A percentile compares a stretch with the other conserved stretches of the same genome.
These are phyloP conservation scores for Basidiobolus meristosporus DNA, from an alignment of 371 early-diverging fungal species.

Conservation along the genomic window DNA sequence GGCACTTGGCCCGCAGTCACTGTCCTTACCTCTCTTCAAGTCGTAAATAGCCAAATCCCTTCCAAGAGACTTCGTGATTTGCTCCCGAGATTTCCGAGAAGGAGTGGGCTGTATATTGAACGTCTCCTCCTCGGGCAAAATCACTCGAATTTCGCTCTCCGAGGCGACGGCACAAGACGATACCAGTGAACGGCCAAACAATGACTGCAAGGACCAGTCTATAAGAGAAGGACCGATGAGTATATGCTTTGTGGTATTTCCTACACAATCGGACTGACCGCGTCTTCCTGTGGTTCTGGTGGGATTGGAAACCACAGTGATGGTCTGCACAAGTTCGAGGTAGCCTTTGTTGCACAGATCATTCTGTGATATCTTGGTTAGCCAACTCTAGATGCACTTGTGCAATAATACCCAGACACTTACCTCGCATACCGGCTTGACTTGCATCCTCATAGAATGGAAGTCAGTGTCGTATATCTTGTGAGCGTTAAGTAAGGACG, in stretches of 20 bases:
- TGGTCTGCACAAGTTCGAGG: slow-evolving; percentile 29
- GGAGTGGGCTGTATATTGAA: too few relatives aligned
- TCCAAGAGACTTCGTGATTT: too few relatives aligned
- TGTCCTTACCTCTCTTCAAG: too few relatives aligned
- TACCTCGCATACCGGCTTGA: slow-evolving; percentile 29
- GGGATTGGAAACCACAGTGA: slow-evolving; percentile 55
- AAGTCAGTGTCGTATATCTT: slow-evolving; percentile 72
- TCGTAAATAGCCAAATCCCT: too few relatives aligned
- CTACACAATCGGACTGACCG: background rate
- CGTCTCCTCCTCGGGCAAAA: too few relatives aligned
- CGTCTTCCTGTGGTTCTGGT: slow-evolving; percentile 28
- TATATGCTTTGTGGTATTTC: background rate
- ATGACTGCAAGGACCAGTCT: slow-evolving; percentile 48
- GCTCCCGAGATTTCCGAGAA: too few relatives aligned
- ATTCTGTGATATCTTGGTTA: slow-evolving; percentile 6
- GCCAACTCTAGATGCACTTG: too few relatives aligned
- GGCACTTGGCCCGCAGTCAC: too few relatives aligned
- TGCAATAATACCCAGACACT: too few relatives aligned
- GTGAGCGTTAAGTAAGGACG: slow-evolving; percentile 70
- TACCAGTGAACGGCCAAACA: slow-evolving; percentile 35
- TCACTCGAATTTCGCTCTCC: too few relatives aligned
- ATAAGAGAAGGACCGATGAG: background rate
- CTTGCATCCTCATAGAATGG: slow-evolving; percentile 70
- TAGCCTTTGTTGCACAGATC: slow-evolving; percentile 8
- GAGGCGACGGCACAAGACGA: slow-evolving; percentile 45